Evolutionary conservation across 1,284 basidiomycete genomes (phyloP), one percentile per base, ranked within the genome.

Genomic region (Tremellales sp.): DNA sequence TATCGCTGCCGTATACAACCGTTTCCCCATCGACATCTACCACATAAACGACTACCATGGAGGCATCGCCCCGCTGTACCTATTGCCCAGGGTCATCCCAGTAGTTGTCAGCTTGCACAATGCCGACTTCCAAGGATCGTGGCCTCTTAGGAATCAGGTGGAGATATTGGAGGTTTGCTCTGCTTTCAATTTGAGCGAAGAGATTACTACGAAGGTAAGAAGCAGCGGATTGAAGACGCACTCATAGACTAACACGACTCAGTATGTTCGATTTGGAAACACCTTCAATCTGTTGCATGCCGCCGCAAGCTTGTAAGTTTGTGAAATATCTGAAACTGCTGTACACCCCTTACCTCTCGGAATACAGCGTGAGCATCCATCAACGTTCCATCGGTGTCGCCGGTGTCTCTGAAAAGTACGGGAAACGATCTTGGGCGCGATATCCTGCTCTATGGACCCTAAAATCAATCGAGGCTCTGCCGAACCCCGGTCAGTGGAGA

Each of bases 101-200:
- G 79, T 82, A 54, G 90, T 87, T 69, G 75, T 90, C 28, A 90
- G 87, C 12, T 77, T 90, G 18, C 87, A 90, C 75, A 90, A 90
- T 57, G 87, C 87, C 60, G 87, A 90, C 69, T 90, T 90, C 77
- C 87, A 90, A 67, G 87, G 87, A 71, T 78, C 89, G 24, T 90
- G 87, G 87, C 87, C 87, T n/a, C 78, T 90, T 22, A 83, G 87
- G 38, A 90, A 87, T 26, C 90, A 90, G 74, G 87, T 90, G 66
- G 87, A 90, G 68, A 88, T 88, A 85, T 89, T 87, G 75, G 87
- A 90, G 67, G 87, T 90, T 33, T 90, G 87, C 67, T 88, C 87
- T 5, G 87, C 87, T 14, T 90, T 90, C 77, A 90, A 90, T 67
- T 85, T 90, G 68, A 86, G 84, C 77, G 90, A 90, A 73, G 87